Evolutionary conservation across 768 basidiomycete genomes (phyloP), one percentile per base, ranked within the genome.

Genomic region (Termitomyces sp.): DNA sequence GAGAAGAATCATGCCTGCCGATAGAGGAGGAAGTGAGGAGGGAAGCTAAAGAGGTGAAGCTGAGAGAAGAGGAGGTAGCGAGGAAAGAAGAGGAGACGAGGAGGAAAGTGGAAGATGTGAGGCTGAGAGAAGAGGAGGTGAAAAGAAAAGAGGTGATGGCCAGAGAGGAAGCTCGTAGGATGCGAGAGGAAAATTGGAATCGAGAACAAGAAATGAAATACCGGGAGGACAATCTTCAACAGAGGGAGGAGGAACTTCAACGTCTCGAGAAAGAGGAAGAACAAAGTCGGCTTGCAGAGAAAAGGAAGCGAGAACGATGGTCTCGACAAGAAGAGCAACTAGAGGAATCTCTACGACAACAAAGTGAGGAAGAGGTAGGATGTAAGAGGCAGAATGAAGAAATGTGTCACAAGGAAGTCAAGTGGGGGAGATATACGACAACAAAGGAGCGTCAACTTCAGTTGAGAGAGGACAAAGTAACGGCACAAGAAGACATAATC

Each of bases 141-240:
- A 68, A 57, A 49, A 54, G 55, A 40, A 70, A 68, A 50, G 73
- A 77, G 50, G 64, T 56, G n/a, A 53, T 56, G 63, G 65, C 49
- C 69, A 72, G 47, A 65, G 55, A 66, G 35, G 69, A 72, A 38
- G 67, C 66, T 3, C 57, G 56, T 11, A 63, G 58, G 11, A 66
- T 69, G 45, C 69, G 70, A 54, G 69, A 68, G 28, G 67, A 65
- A 24, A 63, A 61, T 30, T 60, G 56, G 44, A 61, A 54, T 59
- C 52, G 62, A 55, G 65, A 68, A 38, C 68, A 70, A 36, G 72
- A 72, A 52, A 58, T 74, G 16, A 59, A 61, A 9, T 59, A 61
- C 10, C 67, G 70, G 1, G 74, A 77, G 57, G 73, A 75, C 38
- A 74, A 76, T 56, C 60, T 72, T 11, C 64, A 58, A 56, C 66